Evolutionary conservation across 1,139 yeast species (phyloP), one percentile per base, ranked within the genome.

Genomic region (Geotrichum australiense): DNA sequence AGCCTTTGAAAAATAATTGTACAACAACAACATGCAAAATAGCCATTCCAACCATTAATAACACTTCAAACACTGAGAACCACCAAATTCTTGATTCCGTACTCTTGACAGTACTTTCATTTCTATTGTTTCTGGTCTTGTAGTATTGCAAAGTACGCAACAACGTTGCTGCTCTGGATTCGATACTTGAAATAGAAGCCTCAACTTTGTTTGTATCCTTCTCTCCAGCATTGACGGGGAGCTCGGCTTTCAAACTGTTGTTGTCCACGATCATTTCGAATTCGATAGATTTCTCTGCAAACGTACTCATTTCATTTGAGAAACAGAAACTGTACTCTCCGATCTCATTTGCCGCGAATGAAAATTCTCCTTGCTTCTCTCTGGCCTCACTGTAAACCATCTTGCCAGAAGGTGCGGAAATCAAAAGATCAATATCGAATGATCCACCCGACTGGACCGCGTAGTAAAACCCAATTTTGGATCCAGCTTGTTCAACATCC

Each of bases 311-410:
- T 47, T 79, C 85, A 62, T 87, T 87, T 53, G 80, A 69, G 69
- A 91, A 87, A 65, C 98, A 91, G 62, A 91, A 82, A 62, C 84
- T 86, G 66, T 89, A 91, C 62, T 91, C 97, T 28, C 98, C 98
- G 32, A 66, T 62, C 35, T 60, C 53, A 33, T 75, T 77, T 18
- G 91, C 96, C 23, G 67, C 69, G 61, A 89, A 79, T 3, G 76
- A 70, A 69, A 83, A 83, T 55, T 89, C 96, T 2, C 94, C 96
- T 59, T 85, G 94, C 63, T 86, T 76, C 59, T 80, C 80, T 54
- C 79, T 80, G 42, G 70, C 68, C 44, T 80, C 84, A 28, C 70
- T 64, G 39, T 74, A 73, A 33, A 83, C 65, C 5, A 76, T 66
- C 40, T 71, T 72, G 20, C 77, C 78, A 41, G 71, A 69, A n/a